Evolutionary conservation across 1,139 yeast species (phyloP), one percentile per base, ranked within the genome.

Genomic region (Groenewaldozyma auringiensis): DNA sequence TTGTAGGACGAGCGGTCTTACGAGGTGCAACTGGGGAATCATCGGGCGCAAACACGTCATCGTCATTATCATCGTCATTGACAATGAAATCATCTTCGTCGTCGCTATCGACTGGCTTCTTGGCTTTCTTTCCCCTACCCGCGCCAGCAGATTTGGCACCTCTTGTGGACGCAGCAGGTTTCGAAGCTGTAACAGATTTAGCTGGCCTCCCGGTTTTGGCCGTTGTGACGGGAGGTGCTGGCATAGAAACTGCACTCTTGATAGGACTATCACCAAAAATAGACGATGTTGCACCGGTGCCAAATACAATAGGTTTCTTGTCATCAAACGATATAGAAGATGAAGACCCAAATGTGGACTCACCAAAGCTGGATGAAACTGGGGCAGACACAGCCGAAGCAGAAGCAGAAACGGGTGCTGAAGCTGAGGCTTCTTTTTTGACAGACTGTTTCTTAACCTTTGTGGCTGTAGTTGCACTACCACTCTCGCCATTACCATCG

Each of bases 401-500:
- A 11, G 20, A 16, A 35, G 38, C 21, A 17, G 22, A 21, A n/a
- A n/a, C n/a, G n/a, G n/a, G n/a, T n/a, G n/a, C n/a, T n/a, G n/a
- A n/a, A n/a, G n/a, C n/a, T 20, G n/a, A 4, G 14, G 13, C 9
- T n/a, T 35, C 38, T 8, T 35, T 34, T 2, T 49, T 47, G n/a
- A 53, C 39, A 37, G 47, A 42, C 37, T 44, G 47, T 46, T 48
- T 48, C 41, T 50, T 51, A 40, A 46, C 47, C 11, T 48, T 37
- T 14, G 47, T 52, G 11, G 46, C 46, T 2, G 43, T 48, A 43
- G 47, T 48, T n/a, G 53, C 57, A 25, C 29, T 25, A 3, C 48
- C 57, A 41, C 53, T 58, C 4, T 50, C 57, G 27, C 40, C 46
- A 25, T 34, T 43, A 18, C 42, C 50, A 27, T 41, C 48, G 4